A percentile compares a stretch with the other conserved stretches of the same genome.
Evolutionary conservation across 2,329 filamentous ascomycete genomes (phyloP).

Genomic region (Xylaria arbuscula): DNA sequence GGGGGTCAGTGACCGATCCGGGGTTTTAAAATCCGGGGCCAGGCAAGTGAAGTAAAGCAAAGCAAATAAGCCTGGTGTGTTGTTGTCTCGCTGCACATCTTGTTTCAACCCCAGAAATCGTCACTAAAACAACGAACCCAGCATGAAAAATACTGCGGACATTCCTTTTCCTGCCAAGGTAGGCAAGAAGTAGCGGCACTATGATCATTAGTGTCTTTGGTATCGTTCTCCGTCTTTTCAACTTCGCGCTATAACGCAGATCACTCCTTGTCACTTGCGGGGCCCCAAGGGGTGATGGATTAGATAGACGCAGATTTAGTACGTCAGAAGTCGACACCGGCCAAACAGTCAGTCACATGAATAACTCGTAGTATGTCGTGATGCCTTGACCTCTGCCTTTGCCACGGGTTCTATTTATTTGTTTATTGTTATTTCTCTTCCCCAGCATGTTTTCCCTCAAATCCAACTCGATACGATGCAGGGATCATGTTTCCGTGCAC

Average conservation of each 20-base stretch:
- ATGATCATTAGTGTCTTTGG: conserved; percentile 11
- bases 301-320: conserved; percentile 13
- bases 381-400: background rate
- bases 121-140: conserved; percentile 9
- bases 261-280: conserved; percentile 27
- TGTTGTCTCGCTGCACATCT: conserved; percentile 8
- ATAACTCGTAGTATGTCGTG: background rate
- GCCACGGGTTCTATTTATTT: background rate
- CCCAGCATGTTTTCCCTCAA: background rate
- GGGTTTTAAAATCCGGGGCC: conserved; percentile 36
- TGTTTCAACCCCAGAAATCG: conserved; percentile 14
- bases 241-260: conserved; percentile 24
- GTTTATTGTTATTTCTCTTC: background rate
- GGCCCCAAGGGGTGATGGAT: conserved; percentile 21
- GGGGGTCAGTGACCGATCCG: conserved; percentile 10
- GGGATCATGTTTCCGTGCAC: background rate
- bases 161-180: conserved; percentile 24
- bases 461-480: conserved; percentile 3
- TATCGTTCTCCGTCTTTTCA: conserved; percentile 13
- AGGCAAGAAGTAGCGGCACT: background rate
- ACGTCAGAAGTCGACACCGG: conserved; percentile 15
- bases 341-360: conserved; percentile 14
- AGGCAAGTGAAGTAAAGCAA: background rate
- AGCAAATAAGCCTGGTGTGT: conserved; percentile 1
- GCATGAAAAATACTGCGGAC: background rate